These are phyloP conservation scores for Colletotrichum sp. DNA, from an alignment of 2,329 filamentous ascomycete species.

Conservation along the genomic window DNA sequence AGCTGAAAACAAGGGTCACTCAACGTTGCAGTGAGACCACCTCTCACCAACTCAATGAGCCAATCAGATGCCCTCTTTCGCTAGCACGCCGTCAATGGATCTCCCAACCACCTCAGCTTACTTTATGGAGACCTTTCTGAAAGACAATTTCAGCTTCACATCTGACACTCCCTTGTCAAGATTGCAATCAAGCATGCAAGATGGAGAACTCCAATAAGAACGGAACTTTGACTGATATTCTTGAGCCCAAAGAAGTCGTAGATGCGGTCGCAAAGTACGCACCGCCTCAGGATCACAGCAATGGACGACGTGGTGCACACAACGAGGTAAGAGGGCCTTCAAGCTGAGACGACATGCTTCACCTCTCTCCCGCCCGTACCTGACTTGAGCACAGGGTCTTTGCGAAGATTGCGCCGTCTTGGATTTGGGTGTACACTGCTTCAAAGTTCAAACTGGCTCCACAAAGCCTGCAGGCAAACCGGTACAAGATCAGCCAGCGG, in stretches of 20 bases:
- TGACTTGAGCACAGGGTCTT: background rate
- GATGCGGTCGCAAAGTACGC: background rate
- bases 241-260: background rate
- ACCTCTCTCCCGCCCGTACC: background rate
- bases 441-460: background rate
- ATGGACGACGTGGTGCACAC: background rate
- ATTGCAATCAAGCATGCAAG: background rate
- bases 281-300: background rate
- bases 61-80: background rate
- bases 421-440: background rate
- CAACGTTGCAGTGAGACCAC: background rate
- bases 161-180: background rate
- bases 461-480: background rate
- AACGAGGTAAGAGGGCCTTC: background rate
- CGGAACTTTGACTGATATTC: background rate
- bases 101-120: background rate
- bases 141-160: background rate
- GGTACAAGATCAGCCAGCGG: background rate
- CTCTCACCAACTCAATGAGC: background rate
- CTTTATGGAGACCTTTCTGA: background rate
- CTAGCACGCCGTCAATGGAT: background rate
- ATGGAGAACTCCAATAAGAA: fast-evolving
- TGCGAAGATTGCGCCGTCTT: background rate
- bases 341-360: background rate
- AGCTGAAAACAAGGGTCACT: background rate